Base-by-base conservation (phyloP, 1,284 basidiomycete genomes). In the Somion occarium region DNA sequence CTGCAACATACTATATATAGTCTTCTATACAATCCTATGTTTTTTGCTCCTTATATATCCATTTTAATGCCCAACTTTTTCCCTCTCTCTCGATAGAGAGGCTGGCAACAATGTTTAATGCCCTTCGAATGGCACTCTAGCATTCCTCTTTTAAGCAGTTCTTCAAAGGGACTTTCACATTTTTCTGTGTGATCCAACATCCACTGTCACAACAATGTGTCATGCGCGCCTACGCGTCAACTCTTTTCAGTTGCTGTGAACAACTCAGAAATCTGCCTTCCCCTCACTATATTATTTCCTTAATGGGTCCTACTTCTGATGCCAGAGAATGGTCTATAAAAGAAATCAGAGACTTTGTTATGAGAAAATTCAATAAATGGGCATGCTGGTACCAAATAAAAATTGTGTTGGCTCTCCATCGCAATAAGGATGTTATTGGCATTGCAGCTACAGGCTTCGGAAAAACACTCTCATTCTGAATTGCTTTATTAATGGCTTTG, bases 391-490 rank as follows among this genome's bases (percentile, higher is more conserved):
- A 9, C 19, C 60, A 64, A 37, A 53, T 56, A 12, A 18, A 56
- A 4, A 48, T 52, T 1, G 51, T 49, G 11, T 44, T 44, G 15
- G 59, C 50, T 0, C 5, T 57, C 3, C 46, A 61, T 2, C 27
- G 46, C 3, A 49, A 53, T 1, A 41, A 56, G 3, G 58, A 64
- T 47, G 52, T 64, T 7, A 30, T 67, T 1, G 53, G 49, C 9
- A 54, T 66, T 19, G 59, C 63, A 2, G 55, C 55, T 0, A 67
- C 63, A 0, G 64, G 66, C 0, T 56, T 59, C 0, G 66, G 65
- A 1, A 68, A 68, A 47, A 66, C 63, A 1, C 50, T 67, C 0
- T 60, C 64, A 3, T 67, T 67, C 49, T 68, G 63, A 61, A 59
- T 68, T 20, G 64, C 64, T 1, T 54, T 67, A 0, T 52, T 68